Conservation (phyloP, 2,329 filamentous ascomycete genomes). For the Coleophoma crateriformis region DNA sequence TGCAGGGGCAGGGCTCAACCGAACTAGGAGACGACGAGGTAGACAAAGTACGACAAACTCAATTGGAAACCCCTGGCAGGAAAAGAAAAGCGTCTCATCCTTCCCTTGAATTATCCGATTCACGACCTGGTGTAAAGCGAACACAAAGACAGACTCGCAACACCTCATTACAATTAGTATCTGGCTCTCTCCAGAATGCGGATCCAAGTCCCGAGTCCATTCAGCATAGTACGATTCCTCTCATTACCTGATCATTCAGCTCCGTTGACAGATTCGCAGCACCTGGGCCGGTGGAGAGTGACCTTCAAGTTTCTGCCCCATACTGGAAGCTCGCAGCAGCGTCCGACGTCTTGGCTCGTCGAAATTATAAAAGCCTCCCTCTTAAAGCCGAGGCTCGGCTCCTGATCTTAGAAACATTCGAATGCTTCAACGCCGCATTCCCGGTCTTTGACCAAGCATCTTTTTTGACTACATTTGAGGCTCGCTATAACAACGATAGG, state of each 20-base stretch:
- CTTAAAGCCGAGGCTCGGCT: conserved; percentile 3
- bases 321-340: conserved; percentile 2
- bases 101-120: too few species aligned
- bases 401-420: conserved; percentile 8
- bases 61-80: background rate
- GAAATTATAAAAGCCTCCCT: conserved; percentile 2
- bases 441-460: conserved; percentile 8
- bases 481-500: conserved; percentile 6
- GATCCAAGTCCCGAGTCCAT: background rate
- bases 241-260: background rate
- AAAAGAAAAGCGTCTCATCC: background rate
- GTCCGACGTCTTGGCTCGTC: conserved; percentile 2
- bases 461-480: conserved; percentile 6
- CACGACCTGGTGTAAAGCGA: background rate
- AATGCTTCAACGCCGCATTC: conserved; percentile 8
- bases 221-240: background rate
- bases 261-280: background rate
- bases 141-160: background rate
- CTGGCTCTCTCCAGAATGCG: background rate
- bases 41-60: background rate
- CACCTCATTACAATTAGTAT: background rate
- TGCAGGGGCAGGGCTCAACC: background rate
- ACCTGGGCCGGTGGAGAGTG: too few species aligned
- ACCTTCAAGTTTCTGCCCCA: background rate
- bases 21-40: background rate